Percentiles rank a stretch among this genome's conserved stretches.
These are phyloP conservation scores for Grammothele lineata DNA, from an alignment of 768 basidiomycete species.

Conservation along the genomic window DNA sequence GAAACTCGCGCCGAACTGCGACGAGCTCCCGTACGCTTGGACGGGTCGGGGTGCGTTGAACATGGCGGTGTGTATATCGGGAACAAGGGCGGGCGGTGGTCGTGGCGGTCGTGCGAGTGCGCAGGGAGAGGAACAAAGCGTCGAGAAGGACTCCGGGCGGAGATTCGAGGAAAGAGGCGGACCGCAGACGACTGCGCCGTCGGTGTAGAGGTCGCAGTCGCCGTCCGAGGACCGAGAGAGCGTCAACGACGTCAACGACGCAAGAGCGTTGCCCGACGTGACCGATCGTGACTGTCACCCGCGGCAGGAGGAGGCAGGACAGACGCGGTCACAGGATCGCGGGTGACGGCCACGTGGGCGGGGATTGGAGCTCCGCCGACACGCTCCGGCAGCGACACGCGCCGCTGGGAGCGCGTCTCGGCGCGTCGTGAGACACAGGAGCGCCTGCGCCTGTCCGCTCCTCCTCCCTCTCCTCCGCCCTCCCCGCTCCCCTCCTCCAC, in stretches of 20 bases:
- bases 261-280: not conserved
- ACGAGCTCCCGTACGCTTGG: constrained; percentile 58
- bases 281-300: not conserved
- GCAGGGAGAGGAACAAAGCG: not conserved
- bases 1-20: constrained; percentile 61
- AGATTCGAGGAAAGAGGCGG: too few species aligned
- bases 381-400: too few species aligned
- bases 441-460: constrained; percentile 3
- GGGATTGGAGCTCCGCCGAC: constrained; percentile 18
- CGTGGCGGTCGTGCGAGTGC: not conserved
- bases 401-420: constrained; percentile 22
- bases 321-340: constrained; percentile 17
- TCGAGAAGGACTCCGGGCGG: too few species aligned
- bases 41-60: constrained; percentile 80
- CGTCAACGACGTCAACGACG: constrained; percentile 3
- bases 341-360: constrained; percentile 16
- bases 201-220: constrained; percentile 6
- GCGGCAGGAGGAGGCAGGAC: not conserved
- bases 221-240: not conserved
- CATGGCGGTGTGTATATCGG: constrained; percentile 38
- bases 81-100: not conserved
- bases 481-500: constrained; percentile 4
- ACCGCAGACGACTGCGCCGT: not conserved
- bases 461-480: constrained; percentile 7
- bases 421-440: constrained; percentile 24